Evolutionary conservation across 805 yeast species (phyloP), one percentile per base, ranked within the genome.

Genomic region (Tetrapisispora taiwanensis): DNA sequence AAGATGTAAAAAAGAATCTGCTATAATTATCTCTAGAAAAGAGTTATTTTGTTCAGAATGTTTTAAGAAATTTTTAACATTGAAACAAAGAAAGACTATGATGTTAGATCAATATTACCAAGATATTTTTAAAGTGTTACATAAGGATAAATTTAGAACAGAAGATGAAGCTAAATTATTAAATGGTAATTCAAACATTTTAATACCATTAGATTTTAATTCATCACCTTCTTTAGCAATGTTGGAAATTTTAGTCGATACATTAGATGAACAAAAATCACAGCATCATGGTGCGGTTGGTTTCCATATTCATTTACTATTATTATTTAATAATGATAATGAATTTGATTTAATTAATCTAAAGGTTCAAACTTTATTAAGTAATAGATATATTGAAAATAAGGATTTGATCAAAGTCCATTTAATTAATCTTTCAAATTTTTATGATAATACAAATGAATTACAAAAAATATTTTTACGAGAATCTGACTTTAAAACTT

Each of bases 61-160:
- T 61, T 90, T 86, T 53, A 57, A 74, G 18, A 72, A 79, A 47
- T 89, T 86, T 58, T 70, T 89, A 31, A 72, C 81, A 46, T 80
- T 85, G 20, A 89, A 89, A 60, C 88, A 85, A 62, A 71, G 95
- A 48, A 84, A 82, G 55, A 83, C 74, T 55, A 78, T 90, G 87
- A 70, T 67, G 58, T 50, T 56, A 7, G 75, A 73, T 50, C 88
- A 84, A 13, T 75, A 71, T 44, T 88, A 74, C 65, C 84, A 85
- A 56, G 89, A 84, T 19, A 74, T 79, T 53, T 87, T 73, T 46
- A 65, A 63, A 68, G 64, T 63, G 0, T 42, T 56, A 28, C 60
- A 62, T 39, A 55, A 50, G 36, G 60, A 58, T 30, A 55, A 55
- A 30, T 43, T 53, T 14, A 50, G 52, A 31, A 46, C 51, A 3